A percentile compares a stretch with the other conserved stretches of the same genome.
Conservation (phyloP, 495 filamentous ascomycete species). For the Oidiodendron maius region DNA sequence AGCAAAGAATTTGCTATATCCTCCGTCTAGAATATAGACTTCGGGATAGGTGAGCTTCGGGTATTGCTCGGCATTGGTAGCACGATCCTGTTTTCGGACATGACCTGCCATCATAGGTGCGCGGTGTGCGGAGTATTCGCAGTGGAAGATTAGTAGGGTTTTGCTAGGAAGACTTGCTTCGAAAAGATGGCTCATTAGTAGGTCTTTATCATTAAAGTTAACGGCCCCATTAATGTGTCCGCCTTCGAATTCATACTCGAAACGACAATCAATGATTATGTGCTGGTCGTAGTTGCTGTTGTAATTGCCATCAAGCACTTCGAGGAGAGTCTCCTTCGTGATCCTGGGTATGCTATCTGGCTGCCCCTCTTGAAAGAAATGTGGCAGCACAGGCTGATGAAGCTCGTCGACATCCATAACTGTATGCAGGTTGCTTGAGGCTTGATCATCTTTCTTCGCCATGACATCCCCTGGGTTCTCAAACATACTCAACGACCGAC, state of each 20-base stretch:
- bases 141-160: constrained; percentile 87
- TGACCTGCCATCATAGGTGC: constrained; percentile 95
- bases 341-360: constrained; percentile 85
- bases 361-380: constrained; percentile 76
- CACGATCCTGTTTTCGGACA: constrained; percentile 81
- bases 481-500: constrained; percentile 95
- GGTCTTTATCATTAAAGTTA: constrained; percentile 94
- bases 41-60: constrained; percentile 89
- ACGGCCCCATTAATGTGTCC: constrained; percentile 89
- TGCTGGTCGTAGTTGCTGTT: constrained; percentile 65
- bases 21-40: constrained; percentile 93
- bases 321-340: constrained; percentile 66
- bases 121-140: constrained; percentile 95
- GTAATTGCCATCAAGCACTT: constrained; percentile 83
- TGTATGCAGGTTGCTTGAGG: constrained; percentile 51
- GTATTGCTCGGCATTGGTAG: constrained; percentile 73
- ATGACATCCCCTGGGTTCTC: constrained; percentile 85
- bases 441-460: constrained; percentile 57
- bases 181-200: constrained; percentile 74
- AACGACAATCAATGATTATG: constrained; percentile 90
- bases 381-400: constrained; percentile 70
- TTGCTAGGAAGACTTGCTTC: constrained; percentile 47
- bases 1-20: constrained; percentile 88
- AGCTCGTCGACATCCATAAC: constrained; percentile 72
- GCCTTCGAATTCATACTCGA: constrained; percentile 97